A percentile compares a stretch with the other conserved stretches of the same genome.
Evolutionary conservation across 2,329 filamentous ascomycete species (phyloP).

Genomic region (Trichoderma afroharzianum): DNA sequence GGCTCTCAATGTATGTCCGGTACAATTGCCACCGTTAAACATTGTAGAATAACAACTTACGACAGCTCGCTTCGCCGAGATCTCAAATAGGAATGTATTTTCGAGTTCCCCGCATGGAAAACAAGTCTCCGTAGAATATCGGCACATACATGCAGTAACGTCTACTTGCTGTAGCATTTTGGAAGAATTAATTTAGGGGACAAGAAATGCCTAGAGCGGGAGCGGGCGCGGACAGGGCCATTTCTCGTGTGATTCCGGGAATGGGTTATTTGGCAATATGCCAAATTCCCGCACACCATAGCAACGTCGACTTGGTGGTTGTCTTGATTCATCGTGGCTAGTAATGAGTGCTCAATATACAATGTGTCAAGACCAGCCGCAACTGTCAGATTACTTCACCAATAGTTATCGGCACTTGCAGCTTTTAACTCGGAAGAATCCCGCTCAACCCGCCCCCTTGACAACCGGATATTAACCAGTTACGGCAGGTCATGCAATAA

Average conservation of each 20-base stretch:
- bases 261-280: background rate
- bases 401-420: background rate
- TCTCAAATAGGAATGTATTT: background rate
- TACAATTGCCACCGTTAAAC: background rate
- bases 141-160: background rate
- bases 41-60: background rate
- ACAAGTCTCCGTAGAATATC: background rate
- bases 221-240: background rate
- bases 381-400: background rate
- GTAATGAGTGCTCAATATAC: background rate
- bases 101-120: background rate
- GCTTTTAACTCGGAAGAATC: background rate
- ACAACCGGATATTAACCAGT: background rate
- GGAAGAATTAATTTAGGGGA: background rate
- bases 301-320: background rate
- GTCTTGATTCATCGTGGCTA: background rate
- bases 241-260: background rate
- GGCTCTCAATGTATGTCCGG: background rate
- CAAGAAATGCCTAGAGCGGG: background rate
- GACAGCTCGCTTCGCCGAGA: background rate
- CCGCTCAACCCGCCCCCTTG: background rate
- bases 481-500: background rate
- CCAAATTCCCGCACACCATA: background rate
- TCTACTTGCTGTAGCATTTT: background rate
- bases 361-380: background rate